Evolutionary conservation across 2,329 filamentous ascomycete genomes (phyloP), one percentile per base, ranked within the genome.

Genomic region (Cercospora sesami): DNA sequence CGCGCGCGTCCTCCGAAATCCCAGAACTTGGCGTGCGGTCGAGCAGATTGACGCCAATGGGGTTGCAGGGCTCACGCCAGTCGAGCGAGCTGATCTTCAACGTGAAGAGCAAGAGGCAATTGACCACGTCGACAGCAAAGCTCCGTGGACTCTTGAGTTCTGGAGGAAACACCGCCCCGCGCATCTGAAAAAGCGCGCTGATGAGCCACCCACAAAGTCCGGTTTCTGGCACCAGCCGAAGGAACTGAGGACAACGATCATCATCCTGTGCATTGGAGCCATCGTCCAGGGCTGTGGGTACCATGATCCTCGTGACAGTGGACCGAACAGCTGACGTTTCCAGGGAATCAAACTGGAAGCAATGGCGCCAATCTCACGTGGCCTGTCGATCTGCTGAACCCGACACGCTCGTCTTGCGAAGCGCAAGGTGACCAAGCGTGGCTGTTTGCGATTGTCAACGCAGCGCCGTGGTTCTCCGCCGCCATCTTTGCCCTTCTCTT

Each of bases 351-450:
- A 65, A 75, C 75, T 2, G 76, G 70, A 21, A 69, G 74, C 39
- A 78, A 77, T 33, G 77, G 76, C 2, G 76, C 78, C 26, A 78
- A 79, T 58, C 68, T 79, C 1, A 69, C 68, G 21, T 79, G 77
- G 76, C 77, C 77, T 9, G 63, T 69, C 23, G 55, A 63, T 36
- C n/a, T 69, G 14, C 39, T 55, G 3, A 51, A 58, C 23, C 62
- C 28, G 6, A n/a, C 48, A 4, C 14, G 31, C 10, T 36, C 28
- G 14, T 60, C 39, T 4, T 63, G 63, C 23, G 65, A 65, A 5
- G 36, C 59, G 4, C 23, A 42, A n/a, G 65, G 68, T 26, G 60
- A 51, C 12, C 62, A 72, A 21, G 60, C 70, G 21, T 78, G 76
- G 76, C 69, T 74, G 28, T 76, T 79, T 62, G 76, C 74, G 7